Base-by-base conservation (phyloP, 176 grass and related monocot species). In the Oryza australiensis region DNA sequence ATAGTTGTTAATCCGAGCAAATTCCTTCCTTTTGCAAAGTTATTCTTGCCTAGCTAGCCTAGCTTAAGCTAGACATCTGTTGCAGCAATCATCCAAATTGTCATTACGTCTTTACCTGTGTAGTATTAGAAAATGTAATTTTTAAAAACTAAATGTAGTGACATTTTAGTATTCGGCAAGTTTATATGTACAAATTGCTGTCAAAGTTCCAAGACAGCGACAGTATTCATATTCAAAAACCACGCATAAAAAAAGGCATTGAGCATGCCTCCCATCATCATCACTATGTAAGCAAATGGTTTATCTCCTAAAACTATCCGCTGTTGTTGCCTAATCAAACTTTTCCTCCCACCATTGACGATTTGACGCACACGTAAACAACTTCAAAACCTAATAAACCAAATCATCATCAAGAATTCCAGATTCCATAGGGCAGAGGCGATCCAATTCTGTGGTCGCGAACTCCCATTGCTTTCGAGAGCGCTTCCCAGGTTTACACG, bases 281-380 rank as follows among this genome's bases (percentile, higher is more conserved):
- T 30, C 16, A 66, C n/a, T n/a, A n/a, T n/a, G n/a, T n/a, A 74
- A 68, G 70, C 38, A 45, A 30, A 4, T 28, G 11, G 77, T 45
- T 85, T 42, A 13, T 32, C 32, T 60, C 30, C 45, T 13, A 70
- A 15, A 34, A 37, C 59, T 12, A 10, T 43, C 24, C 72, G 45
- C 28, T 7, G 67, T 1, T 8, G 73, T 64, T 3, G n/a, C 65
- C 41, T 48, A 64, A 87, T 76, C 85, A 37, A 71, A 77, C 40
- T 87, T 55, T 64, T 82, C 40, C 0, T 38, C 1, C 45, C 12
- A 28, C 4, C n/a, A 73, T n/a, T 60, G 55, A n/a, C n/a, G n/a
- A n/a, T n/a, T n/a, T n/a, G n/a, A 10, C 55, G n/a, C 55, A 60
- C n/a, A 60, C 11, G 8, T 24, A 60, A 60, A 60, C 20, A 60